These are phyloP conservation scores for Clarireedia sp. DNA, from an alignment of 2,329 filamentous ascomycete species.

Conservation along the genomic window DNA sequence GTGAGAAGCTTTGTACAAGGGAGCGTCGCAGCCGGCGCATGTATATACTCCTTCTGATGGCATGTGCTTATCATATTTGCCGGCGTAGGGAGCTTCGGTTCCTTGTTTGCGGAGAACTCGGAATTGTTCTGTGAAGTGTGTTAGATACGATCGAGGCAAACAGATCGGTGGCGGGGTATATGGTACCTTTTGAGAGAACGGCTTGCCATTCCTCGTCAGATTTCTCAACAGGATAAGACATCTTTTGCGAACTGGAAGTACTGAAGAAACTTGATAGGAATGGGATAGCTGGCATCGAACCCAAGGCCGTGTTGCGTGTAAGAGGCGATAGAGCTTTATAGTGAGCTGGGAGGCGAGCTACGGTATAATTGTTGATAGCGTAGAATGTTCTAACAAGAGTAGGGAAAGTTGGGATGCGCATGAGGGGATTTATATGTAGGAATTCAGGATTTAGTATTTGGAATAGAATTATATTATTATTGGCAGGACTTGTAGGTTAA, in stretches of 20 bases:
- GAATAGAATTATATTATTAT: neutral
- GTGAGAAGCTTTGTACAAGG: constrained; percentile 85
- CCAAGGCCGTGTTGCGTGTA: constrained; percentile 34
- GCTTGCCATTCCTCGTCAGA: constrained; percentile 82
- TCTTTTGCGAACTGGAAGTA: constrained; percentile 43
- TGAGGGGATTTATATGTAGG: constrained; percentile 30
- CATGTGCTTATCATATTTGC: constrained; percentile 82
- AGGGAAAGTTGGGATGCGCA: constrained; percentile 43
- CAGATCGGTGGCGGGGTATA: neutral
- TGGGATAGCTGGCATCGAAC: constrained; percentile 70
- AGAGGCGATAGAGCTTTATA: constrained; percentile 29
- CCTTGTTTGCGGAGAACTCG: constrained; percentile 86
- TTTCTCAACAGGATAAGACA: constrained; percentile 75
- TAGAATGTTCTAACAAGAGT: constrained; percentile 39
- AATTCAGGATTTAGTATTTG: constrained; percentile 2
- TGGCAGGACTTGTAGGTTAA: neutral
- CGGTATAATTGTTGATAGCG: constrained; percentile 39
- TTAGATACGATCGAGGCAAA: constrained; percentile 26
- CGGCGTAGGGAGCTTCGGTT: constrained; percentile 73
- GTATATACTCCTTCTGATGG: constrained; percentile 70
- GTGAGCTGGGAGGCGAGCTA: constrained; percentile 18
- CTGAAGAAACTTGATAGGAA: constrained; percentile 73
- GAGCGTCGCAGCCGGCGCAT: constrained; percentile 78
- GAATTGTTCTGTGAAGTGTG: constrained; percentile 68
- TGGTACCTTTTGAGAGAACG: constrained; percentile 60